These are phyloP conservation scores for Solanum hybrid DNA, from an alignment of 305 asterid genomes.

Conservation along the genomic window DNA sequence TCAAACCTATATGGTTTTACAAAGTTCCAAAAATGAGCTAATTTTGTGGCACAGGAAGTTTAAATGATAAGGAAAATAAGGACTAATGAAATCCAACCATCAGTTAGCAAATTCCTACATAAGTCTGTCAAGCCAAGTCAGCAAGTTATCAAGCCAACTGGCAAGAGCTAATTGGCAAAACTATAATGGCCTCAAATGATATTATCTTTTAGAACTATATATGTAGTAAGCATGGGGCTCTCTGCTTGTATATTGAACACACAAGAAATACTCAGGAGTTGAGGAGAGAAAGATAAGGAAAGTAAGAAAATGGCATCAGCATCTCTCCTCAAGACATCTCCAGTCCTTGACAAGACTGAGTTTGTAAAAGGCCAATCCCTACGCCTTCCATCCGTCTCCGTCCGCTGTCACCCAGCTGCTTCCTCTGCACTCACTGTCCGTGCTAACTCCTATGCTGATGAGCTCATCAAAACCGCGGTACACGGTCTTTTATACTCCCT, in stretches of 20 bases:
- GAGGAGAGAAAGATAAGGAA: conserved; percentile 3
- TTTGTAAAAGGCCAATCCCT: conserved; percentile 44
- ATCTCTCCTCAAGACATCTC: conserved; percentile 45
- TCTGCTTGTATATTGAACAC: conserved; percentile 8
- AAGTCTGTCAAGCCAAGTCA: conserved; percentile 16
- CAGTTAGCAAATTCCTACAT: neutral
- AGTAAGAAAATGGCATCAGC: conserved; percentile 45
- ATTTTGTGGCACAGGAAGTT: neutral
- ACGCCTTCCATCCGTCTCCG: conserved; percentile 34
- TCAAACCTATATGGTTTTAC: neutral
- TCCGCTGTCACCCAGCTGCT: conserved; percentile 34
- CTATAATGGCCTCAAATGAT: conserved; percentile 41
- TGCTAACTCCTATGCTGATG: conserved; percentile 48
- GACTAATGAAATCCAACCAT: neutral
- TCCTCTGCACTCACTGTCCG: conserved; percentile 34
- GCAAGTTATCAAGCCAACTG: conserved; percentile 53
- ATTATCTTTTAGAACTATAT: conserved; percentile 44
- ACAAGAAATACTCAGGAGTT: neutral
- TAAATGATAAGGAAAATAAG: neutral
- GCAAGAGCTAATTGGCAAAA: conserved; percentile 28
- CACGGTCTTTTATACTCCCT: neutral
- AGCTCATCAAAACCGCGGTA: conserved; percentile 58
- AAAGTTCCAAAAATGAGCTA: neutral
- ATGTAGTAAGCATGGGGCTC: conserved; percentile 1
- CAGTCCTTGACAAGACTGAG: conserved; percentile 48